Base-by-base conservation (phyloP, 73 alveolate genomes). In the Stentor coeruleus region DNA sequence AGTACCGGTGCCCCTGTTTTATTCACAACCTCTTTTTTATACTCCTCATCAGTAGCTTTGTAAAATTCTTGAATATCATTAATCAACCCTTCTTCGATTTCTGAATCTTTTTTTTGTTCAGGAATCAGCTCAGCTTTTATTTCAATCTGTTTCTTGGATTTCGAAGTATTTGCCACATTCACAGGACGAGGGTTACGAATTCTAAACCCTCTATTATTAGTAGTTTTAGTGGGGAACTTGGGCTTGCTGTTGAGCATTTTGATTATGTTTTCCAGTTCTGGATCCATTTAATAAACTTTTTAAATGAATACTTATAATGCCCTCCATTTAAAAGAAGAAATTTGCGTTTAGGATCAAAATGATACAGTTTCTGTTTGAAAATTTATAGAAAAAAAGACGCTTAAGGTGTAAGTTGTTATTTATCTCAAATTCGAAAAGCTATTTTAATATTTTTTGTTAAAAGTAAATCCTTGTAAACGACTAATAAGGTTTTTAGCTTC, bases 221-320 rank as follows among this genome's bases (percentile, higher is more conserved):
- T 6, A 49, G 66, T 20, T 11, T 6, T 6, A 49, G 6, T 6
- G 20, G 66, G 66, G 20, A 20, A 20, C 6, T 3, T 75, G 30
- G 74, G 15, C 35, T 82, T 58, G 15, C 40, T 82, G 79, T 82
- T 82, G 14, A 82, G 38, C 49, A 82, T 36, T 59, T 75, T 74
- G 28, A 82, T 82, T 3, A 82, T 35, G 3, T 66, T 60, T 60
- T 82, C 88, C 28, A 72, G 40, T 33, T 82, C 88, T 35, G 74
- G 84, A 30, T 82, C 88, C 88, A 82, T 82, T 82, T 59, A 40
- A 82, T 36, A 74, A 82, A 74, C 66, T 20, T 49, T 11, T 49
- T 49, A 49, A 49, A 6, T 49, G 20, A n/a, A n/a, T n/a, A n/a
- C n/a, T n/a, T n/a, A n/a, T n/a, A n/a, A n/a, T n/a, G n/a, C n/a